phyloP scores from a whole-genome alignment of 2,329 filamentous ascomycete species.

The Cladophialophora exuberans region DNA sequence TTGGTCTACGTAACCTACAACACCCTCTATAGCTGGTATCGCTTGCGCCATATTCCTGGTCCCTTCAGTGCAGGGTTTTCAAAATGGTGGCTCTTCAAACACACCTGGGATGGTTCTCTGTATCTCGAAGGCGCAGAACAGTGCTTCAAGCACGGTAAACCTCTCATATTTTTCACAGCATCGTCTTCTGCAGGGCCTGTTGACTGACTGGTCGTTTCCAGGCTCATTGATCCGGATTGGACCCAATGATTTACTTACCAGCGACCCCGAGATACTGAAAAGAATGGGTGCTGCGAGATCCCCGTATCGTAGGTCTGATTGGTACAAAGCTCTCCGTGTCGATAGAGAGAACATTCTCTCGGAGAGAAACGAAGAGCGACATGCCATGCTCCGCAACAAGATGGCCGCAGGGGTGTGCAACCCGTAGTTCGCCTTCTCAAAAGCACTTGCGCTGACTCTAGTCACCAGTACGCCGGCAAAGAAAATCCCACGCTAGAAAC shows the following conservation, averaged over 20 bases:
- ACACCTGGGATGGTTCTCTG: constrained; percentile 20
- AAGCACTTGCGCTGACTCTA: constrained; percentile 41
- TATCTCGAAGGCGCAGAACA: constrained; percentile 18
- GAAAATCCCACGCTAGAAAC: constrained; percentile 25
- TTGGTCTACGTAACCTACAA: constrained; percentile 7
- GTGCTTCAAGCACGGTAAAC: constrained; percentile 23
- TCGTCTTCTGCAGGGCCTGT: neutral
- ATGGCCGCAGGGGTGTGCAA: constrained; percentile 21
- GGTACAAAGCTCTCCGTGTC: constrained; percentile 26
- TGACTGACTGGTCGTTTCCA: constrained; percentile 3
- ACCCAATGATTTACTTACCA: constrained; percentile 22
- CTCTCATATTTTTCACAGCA: neutral
- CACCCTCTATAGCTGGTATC: constrained; percentile 17
- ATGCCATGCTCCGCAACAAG: constrained; percentile 18
- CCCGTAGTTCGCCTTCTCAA: constrained; percentile 49
- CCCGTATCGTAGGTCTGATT: constrained; percentile 19
- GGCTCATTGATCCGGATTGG: constrained; percentile 30
- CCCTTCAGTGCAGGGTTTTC: constrained; percentile 19
- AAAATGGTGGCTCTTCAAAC: constrained; percentile 24
- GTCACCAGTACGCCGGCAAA: constrained; percentile 25
- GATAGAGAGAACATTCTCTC: constrained; percentile 25
- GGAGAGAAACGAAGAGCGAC: constrained; percentile 20
- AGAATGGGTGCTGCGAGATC: constrained; percentile 17
- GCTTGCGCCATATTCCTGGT: constrained; percentile 24
- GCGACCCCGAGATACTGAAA: constrained; percentile 20